Conservation (phyloP, 345 rosid species). For the Acer campestre region DNA sequence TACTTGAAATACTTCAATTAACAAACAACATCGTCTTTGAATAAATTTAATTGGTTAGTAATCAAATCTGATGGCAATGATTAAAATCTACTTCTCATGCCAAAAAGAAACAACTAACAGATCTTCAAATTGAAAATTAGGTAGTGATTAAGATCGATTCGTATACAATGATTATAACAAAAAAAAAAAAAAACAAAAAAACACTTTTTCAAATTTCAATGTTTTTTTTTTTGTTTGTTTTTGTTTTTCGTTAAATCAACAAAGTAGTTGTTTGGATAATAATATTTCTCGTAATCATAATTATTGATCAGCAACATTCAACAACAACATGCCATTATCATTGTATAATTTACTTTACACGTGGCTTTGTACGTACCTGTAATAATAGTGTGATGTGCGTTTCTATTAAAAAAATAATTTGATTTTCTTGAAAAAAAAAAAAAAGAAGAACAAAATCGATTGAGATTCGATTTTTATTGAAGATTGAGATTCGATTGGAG, state of each 20-base stretch:
- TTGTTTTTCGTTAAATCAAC: too few relatives aligned
- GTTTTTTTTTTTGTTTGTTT: too few relatives aligned
- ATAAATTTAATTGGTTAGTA: not conserved
- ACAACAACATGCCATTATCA: conserved; percentile 2
- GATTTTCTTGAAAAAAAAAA: too few relatives aligned
- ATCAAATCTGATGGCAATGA: not conserved
- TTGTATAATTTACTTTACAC: conserved; percentile 9
- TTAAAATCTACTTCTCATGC: not conserved
- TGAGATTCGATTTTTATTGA: not conserved
- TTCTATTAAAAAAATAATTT: too few relatives aligned
- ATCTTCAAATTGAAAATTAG: not conserved
- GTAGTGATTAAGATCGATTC: not conserved
- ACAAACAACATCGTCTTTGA: not conserved
- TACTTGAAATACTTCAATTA: not conserved
- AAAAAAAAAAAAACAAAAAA: too few relatives aligned
- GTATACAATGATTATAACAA: not conserved
- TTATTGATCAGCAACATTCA: not conserved
- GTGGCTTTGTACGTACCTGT: not conserved
- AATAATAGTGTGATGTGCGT: not conserved
- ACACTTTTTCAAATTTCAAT: not conserved
- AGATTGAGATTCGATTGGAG: not conserved
- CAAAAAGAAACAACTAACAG: not conserved
- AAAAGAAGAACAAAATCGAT: too few relatives aligned
- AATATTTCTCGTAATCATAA: not conserved
- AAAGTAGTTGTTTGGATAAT: not conserved